These are phyloP conservation scores for Orbilia oligospora DNA, from an alignment of 2,329 filamentous ascomycete species.

Conservation along the genomic window DNA sequence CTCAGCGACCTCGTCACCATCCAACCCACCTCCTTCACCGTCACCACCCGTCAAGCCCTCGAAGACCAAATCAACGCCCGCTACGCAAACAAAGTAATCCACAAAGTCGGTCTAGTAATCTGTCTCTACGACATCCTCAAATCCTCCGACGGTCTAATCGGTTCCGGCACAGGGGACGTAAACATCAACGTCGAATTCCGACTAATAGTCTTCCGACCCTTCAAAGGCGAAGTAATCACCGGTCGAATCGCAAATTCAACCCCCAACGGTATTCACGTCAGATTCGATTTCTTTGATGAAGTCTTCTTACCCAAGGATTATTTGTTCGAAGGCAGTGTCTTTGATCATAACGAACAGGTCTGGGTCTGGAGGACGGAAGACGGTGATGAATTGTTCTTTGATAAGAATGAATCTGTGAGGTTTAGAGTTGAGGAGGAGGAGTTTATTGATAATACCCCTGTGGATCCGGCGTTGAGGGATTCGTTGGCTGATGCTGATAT, in stretches of 20 bases:
- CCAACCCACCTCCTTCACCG: slow-evolving; percentile 86
- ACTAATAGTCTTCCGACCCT: slow-evolving; percentile 92
- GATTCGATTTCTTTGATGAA: slow-evolving; percentile 91
- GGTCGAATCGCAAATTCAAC: slow-evolving; percentile 84
- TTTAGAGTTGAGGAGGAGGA: slow-evolving; percentile 88
- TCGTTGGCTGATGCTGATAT: slow-evolving; percentile 71
- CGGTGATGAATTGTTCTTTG: slow-evolving; percentile 81
- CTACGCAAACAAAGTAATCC: slow-evolving; percentile 94
- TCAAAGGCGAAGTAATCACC: slow-evolving; percentile 91
- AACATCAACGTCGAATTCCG: slow-evolving; percentile 99
- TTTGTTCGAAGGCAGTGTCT: slow-evolving; percentile 62
- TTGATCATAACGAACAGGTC: slow-evolving; percentile 79
- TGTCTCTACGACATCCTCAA: slow-evolving; percentile 92
- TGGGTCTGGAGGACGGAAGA: slow-evolving; percentile 87
- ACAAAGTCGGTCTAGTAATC: slow-evolving; percentile 93
- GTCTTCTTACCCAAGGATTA: slow-evolving; percentile 69
- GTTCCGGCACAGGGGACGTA: slow-evolving; percentile 89
- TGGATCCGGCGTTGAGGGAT: slow-evolving; percentile 70
- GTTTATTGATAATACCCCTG: slow-evolving; percentile 89
- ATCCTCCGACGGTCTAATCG: slow-evolving; percentile 92
- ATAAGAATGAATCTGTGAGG: slow-evolving; percentile 88
- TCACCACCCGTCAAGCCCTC: slow-evolving; percentile 84
- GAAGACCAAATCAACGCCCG: slow-evolving; percentile 98
- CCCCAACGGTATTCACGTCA: slow-evolving; percentile 79
- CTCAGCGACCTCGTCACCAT: slow-evolving; percentile 96